Conservation (phyloP, 805 yeast species). For the Suhomyces sp. region DNA sequence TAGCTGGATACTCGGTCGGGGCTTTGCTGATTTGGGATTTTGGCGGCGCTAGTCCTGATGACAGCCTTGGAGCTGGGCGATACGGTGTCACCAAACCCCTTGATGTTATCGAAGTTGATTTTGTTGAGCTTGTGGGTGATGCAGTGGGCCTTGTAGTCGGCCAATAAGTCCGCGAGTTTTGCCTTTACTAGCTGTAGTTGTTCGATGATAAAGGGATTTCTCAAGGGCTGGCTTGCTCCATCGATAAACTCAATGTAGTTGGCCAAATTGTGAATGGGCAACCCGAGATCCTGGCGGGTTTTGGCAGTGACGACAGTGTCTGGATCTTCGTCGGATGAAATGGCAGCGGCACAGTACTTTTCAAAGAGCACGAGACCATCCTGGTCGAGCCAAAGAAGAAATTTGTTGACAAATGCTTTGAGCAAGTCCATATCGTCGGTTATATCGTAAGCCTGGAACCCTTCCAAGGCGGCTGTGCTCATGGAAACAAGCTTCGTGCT, state of each 20-base stretch:
- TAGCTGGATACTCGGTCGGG: conserved; percentile 32
- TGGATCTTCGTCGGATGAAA: conserved; percentile 13
- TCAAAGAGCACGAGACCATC: conserved; percentile 33
- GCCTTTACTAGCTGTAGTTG: conserved; percentile 18
- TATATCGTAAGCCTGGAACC: conserved; percentile 12
- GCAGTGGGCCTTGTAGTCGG: conserved; percentile 11
- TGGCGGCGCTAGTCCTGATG: background rate
- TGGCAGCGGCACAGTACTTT: conserved; percentile 22
- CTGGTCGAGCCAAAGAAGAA: conserved; percentile 38
- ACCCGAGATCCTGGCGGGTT: conserved; percentile 4
- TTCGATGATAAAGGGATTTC: conserved; percentile 41
- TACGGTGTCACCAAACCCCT: conserved; percentile 19
- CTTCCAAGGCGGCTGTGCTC: conserved; percentile 14
- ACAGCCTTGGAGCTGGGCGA: conserved; percentile 3
- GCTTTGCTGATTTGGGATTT: background rate
- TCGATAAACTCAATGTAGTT: conserved; percentile 30
- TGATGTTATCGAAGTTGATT: conserved; percentile 36
- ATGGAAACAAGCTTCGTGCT: conserved; percentile 27
- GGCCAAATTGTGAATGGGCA: conserved; percentile 31
- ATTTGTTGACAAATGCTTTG: conserved; percentile 37
- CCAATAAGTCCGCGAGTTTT: conserved; percentile 17
- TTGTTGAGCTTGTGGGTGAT: conserved; percentile 23
- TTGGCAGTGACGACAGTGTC: conserved; percentile 11
- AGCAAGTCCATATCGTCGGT: conserved; percentile 26
- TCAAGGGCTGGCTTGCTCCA: conserved; percentile 17